phyloP scores from a whole-genome alignment of 1,139 yeast species.

The Saccharomycopsis hybrid region DNA sequence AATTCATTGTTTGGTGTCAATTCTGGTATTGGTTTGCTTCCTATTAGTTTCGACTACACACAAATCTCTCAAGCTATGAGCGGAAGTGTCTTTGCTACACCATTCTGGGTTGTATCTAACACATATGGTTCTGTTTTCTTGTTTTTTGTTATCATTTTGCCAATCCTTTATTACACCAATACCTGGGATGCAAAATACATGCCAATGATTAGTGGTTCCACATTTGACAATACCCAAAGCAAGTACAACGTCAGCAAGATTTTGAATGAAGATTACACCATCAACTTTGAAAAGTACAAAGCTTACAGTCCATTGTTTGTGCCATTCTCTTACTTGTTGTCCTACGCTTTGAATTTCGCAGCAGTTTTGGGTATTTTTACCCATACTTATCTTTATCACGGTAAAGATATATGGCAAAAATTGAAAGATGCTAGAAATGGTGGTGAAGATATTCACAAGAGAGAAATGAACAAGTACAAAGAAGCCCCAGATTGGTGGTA shows the following conservation, averaged over 20 bases:
- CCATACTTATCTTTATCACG: constrained; percentile 51
- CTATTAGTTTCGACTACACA: constrained; percentile 54
- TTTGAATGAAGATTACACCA: constrained; percentile 36
- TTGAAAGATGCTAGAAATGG: constrained; percentile 33
- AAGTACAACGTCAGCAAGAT: constrained; percentile 40
- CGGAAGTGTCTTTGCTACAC: constrained; percentile 64
- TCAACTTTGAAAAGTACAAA: constrained; percentile 44
- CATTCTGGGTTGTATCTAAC: constrained; percentile 51
- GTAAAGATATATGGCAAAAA: constrained; percentile 43
- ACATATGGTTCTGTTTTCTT: constrained; percentile 40
- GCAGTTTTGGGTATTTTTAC: constrained; percentile 48
- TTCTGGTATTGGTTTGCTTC: constrained; percentile 63
- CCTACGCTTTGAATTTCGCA: constrained; percentile 61
- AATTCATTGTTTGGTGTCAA: constrained; percentile 57
- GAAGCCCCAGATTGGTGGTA: constrained; percentile 71
- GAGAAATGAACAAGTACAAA: constrained; percentile 51
- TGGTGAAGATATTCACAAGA: constrained; percentile 48
- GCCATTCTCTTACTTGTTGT: constrained; percentile 54
- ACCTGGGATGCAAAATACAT: constrained; percentile 45
- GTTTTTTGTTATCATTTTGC: constrained; percentile 38
- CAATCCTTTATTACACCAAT: constrained; percentile 46
- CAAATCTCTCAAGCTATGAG: constrained; percentile 39
- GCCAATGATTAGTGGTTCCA: constrained; percentile 40
- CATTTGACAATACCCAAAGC: constrained; percentile 40
- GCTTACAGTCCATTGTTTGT: constrained; percentile 55